A percentile compares a stretch with the other conserved stretches of the same genome.
Conservation (phyloP, 257 asterid species). For the Euphrasia confusa region DNA sequence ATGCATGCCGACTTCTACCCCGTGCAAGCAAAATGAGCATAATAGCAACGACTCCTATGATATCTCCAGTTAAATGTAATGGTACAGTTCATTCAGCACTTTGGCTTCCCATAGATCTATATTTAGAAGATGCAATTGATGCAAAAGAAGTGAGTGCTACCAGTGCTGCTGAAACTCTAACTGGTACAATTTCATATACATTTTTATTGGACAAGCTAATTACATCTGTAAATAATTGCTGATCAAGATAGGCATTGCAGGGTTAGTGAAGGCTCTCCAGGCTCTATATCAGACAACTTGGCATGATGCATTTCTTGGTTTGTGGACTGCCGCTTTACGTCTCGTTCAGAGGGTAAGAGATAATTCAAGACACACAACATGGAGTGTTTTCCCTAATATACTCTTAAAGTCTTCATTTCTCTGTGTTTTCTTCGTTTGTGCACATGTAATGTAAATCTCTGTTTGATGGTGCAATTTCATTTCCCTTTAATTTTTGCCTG, state of each 20-base stretch:
- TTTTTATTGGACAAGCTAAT: slow-evolving; percentile 17
- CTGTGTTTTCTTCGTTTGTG: background rate
- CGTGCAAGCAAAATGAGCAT: slow-evolving; percentile 71
- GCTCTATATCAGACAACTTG: too few species aligned
- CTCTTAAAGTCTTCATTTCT: slow-evolving; percentile 15
- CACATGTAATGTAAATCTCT: slow-evolving; percentile 5
- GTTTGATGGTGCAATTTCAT: slow-evolving; percentile 10
- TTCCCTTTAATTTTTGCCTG: slow-evolving; percentile 18
- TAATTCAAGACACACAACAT: slow-evolving; percentile 13
- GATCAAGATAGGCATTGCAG: slow-evolving; percentile 41
- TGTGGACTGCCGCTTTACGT: slow-evolving; percentile 89
- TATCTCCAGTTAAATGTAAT: slow-evolving; percentile 53
- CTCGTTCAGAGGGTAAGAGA: slow-evolving; percentile 87
- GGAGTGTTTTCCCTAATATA: background rate
- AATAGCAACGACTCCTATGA: slow-evolving; percentile 49
- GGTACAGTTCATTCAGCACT: slow-evolving; percentile 34
- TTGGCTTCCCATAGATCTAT: too few species aligned
- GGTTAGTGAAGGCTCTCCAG: slow-evolving; percentile 38
- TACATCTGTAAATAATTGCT: slow-evolving; percentile 12
- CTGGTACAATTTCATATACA: slow-evolving; percentile 37
- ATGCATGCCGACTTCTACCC: slow-evolving; percentile 49
- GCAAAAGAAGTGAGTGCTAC: slow-evolving; percentile 75
- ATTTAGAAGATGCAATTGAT: slow-evolving; percentile 78
- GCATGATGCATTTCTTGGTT: slow-evolving; percentile 28
- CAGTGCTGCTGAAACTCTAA: slow-evolving; percentile 79